A percentile compares a stretch with the other conserved stretches of the same genome.
Evolutionary conservation across 129 eudicot species (phyloP).

Genomic region (Gnaphalium uliginosum): DNA sequence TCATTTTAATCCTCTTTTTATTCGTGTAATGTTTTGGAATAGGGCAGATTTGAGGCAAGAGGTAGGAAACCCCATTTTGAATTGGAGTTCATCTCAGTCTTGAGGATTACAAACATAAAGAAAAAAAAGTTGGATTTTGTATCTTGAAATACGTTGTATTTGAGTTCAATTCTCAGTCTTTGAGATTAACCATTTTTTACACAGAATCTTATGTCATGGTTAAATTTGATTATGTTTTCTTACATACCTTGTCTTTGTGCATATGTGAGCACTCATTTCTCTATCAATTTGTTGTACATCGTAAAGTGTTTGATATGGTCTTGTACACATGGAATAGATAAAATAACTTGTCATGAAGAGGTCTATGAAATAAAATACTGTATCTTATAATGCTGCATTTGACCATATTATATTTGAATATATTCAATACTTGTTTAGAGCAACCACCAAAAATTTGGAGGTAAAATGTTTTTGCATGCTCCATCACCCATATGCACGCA

Average conservation of each 20-base stretch:
- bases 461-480: neutral
- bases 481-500: neutral
- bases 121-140: slow-evolving; percentile 34
- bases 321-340: too few species aligned
- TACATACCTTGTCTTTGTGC: neutral
- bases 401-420: neutral
- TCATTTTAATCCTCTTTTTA: slow-evolving; percentile 28
- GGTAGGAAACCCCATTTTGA: slow-evolving; percentile 43
- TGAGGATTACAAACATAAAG: slow-evolving; percentile 31
- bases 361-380: too few species aligned
- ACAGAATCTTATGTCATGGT: neutral
- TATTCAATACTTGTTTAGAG: neutral
- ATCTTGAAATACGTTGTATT: slow-evolving; percentile 35
- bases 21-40: slow-evolving; percentile 33
- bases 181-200: slow-evolving; percentile 43
- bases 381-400: neutral
- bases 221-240: neutral
- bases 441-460: neutral
- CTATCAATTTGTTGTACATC: too few species aligned
- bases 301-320: too few species aligned
- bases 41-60: slow-evolving; percentile 39
- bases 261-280: too few species aligned
- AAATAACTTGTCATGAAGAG: too few species aligned
- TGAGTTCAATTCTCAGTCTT: slow-evolving; percentile 27
- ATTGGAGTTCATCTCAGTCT: slow-evolving; percentile 33